phyloP scores from a whole-genome alignment of 805 yeast species.

The Cyberlindnera mrakii region DNA sequence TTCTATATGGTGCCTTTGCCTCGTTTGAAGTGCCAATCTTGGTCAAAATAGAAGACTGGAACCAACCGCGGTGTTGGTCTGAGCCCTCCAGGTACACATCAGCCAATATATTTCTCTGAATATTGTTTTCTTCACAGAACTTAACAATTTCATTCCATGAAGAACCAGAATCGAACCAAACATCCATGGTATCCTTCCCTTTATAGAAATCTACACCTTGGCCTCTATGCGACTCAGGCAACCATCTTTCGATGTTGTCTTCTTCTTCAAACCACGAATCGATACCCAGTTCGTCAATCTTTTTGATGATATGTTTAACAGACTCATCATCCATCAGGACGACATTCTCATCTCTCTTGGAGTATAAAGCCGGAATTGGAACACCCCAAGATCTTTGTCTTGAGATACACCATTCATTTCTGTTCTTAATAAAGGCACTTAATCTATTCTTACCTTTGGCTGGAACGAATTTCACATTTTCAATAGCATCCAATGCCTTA shows the following conservation, averaged over 20 bases:
- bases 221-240: constrained; percentile 47
- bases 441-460: constrained; percentile 66
- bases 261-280: constrained; percentile 74
- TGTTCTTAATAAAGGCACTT: constrained; percentile 59
- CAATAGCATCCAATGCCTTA: constrained; percentile 52
- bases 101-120: constrained; percentile 43
- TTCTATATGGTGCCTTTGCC: constrained; percentile 56
- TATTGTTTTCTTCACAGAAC: constrained; percentile 28
- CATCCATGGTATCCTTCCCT: constrained; percentile 94
- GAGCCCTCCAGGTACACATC: constrained; percentile 93
- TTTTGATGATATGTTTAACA: constrained; percentile 50
- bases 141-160: constrained; percentile 68
- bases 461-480: constrained; percentile 67
- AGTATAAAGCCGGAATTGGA: constrained; percentile 84
- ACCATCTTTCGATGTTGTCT: constrained; percentile 56
- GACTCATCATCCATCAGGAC: constrained; percentile 54
- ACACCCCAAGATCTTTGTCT: constrained; percentile 98
- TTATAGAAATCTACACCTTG: constrained; percentile 44
- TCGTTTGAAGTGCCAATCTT: constrained; percentile 45
- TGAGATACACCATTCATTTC: constrained; percentile 97
- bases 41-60: constrained; percentile 86
- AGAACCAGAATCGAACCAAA: constrained; percentile 97
- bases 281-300: constrained; percentile 54
- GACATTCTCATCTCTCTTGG: constrained; percentile 46
- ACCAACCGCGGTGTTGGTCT: constrained; percentile 99